Conservation (phyloP, 768 basidiomycete species). For the Chlorophyllum brunneum region DNA sequence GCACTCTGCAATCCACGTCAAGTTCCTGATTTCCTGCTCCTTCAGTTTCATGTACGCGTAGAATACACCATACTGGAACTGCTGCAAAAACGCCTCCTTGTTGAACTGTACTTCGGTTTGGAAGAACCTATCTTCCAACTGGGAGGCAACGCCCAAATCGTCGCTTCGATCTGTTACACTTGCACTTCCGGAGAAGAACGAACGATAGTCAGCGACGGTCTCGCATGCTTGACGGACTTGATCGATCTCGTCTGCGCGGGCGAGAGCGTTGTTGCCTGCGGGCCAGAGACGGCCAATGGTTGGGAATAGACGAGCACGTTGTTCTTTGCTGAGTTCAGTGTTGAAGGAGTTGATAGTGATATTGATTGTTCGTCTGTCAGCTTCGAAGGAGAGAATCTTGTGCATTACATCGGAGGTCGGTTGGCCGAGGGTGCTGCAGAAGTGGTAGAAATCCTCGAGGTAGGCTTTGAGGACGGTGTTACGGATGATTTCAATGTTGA, state of each 20-base stretch:
- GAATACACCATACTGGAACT: conserved; percentile 94
- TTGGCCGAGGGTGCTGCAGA: conserved; percentile 71
- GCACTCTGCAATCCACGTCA: conserved; percentile 97
- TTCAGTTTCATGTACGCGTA: conserved; percentile 90
- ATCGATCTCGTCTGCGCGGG: conserved; percentile 92
- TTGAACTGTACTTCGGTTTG: conserved; percentile 89
- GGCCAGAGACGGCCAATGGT: conserved; percentile 91
- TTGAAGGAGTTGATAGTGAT: conserved; percentile 99
- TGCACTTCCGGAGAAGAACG: conserved; percentile 69
- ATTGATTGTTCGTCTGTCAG: conserved; percentile 94
- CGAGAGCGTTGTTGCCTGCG: conserved; percentile 91
- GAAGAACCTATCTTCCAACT: conserved; percentile 94
- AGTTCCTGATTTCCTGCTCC: conserved; percentile 85
- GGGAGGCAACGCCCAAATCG: conserved; percentile 49
- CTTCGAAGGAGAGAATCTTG: conserved; percentile 90
- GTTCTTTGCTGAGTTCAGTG: conserved; percentile 92
- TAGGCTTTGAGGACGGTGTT: conserved; percentile 99
- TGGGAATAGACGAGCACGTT: conserved; percentile 92
- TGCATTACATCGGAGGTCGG: conserved; percentile 94
- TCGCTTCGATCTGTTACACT: conserved; percentile 37
- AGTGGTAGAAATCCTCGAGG: conserved; percentile 93
- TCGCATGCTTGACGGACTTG: conserved; percentile 88
- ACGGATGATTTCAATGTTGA: conserved; percentile 99
- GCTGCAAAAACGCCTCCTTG: conserved; percentile 91
- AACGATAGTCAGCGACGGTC: conserved; percentile 81